Evolutionary conservation across 768 basidiomycete species (phyloP), one percentile per base, ranked within the genome.

Genomic region (Russula ochroleuca): DNA sequence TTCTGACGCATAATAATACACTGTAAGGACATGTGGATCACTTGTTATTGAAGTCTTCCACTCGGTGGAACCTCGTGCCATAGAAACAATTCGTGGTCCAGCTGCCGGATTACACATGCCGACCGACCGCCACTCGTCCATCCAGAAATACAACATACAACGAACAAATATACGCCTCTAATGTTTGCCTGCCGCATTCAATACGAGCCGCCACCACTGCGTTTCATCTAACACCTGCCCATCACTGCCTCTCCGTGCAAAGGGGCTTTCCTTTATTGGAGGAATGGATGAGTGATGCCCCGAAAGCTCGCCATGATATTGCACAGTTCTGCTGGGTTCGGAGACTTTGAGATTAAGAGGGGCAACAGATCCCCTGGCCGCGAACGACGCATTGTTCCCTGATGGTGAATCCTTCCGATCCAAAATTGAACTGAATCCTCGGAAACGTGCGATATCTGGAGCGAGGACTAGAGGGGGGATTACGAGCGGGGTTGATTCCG

Each of bases 131-230:
- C 50, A 23, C 19, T n/a, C 50, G 17, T 52, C 10, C 15, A 25
- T n/a, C 33, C 51, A 11, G 50, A 35, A 19, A 52, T 8, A 35
- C 13, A n/a, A 5, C 11, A 35, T 35, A 35, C 35, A 35, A 3
- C 35, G 10, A 5, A 7, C 33, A 38, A n/a, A 37, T 49, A 11
- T 33, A 40, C 33, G 40, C 15, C 23, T 21, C 53, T 55, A 64
- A 35, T 41, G 33, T 28, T 45, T 55, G 17, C 37, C 38, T 4
- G 63, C 63, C n/a, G 63, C 63, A 21, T 6, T 60, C 31, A 60
- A 56, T 49, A 64, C 59, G 5, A 66, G 61, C 17, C 28, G 53
- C 28, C 35, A 57, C 67, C 64, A 67, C 45, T 63, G 61, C 9
- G 43, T 17, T 21, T 41, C 25, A 41, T 59, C 67, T 33, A 50